A percentile compares a stretch with the other conserved stretches of the same genome.
Evolutionary conservation across 2,329 filamentous ascomycete genomes (phyloP).

Genomic region (Sporothrix mexicana): DNA sequence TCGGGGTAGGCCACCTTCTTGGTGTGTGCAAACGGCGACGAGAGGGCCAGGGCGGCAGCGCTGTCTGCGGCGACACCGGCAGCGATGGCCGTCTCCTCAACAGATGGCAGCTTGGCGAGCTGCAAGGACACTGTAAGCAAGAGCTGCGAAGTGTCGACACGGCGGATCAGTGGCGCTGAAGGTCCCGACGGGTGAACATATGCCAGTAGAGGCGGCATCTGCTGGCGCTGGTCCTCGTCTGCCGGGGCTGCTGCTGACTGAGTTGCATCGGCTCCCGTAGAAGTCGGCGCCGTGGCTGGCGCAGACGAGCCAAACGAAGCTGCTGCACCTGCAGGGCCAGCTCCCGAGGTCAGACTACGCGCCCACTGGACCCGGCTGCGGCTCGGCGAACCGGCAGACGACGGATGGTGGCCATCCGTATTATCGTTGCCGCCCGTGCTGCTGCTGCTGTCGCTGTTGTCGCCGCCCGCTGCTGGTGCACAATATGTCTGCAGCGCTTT

Average conservation of each 20-base stretch:
- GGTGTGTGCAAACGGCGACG: constrained; percentile 77
- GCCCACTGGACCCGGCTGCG: constrained; percentile 21
- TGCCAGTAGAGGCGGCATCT: constrained; percentile 75
- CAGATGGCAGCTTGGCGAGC: constrained; percentile 80
- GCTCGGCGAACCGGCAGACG: not conserved
- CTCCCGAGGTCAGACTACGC: not conserved
- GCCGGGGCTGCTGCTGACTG: constrained; percentile 33
- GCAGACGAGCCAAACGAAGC: not conserved
- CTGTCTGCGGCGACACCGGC: constrained; percentile 76
- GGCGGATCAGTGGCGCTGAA: constrained; percentile 72
- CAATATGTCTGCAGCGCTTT: constrained; percentile 59
- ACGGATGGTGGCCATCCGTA: constrained; percentile 14
- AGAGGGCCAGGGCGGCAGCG: constrained; percentile 65
- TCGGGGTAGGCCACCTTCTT: constrained; percentile 84
- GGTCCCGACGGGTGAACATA: constrained; percentile 73
- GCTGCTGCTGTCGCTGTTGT: constrained; percentile 36
- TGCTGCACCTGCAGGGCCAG: not conserved
- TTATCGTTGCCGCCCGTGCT: constrained; percentile 41
- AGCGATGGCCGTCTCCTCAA: constrained; percentile 62
- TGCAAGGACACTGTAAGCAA: constrained; percentile 82
- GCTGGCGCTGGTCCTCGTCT: constrained; percentile 36
- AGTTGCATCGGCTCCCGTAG: not conserved
- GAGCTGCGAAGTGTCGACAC: constrained; percentile 85
- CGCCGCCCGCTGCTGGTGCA: constrained; percentile 41
- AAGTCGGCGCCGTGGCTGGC: not conserved